These are phyloP conservation scores for Candida buenavistaensis DNA, from an alignment of 1,139 yeast species.

Conservation along the genomic window DNA sequence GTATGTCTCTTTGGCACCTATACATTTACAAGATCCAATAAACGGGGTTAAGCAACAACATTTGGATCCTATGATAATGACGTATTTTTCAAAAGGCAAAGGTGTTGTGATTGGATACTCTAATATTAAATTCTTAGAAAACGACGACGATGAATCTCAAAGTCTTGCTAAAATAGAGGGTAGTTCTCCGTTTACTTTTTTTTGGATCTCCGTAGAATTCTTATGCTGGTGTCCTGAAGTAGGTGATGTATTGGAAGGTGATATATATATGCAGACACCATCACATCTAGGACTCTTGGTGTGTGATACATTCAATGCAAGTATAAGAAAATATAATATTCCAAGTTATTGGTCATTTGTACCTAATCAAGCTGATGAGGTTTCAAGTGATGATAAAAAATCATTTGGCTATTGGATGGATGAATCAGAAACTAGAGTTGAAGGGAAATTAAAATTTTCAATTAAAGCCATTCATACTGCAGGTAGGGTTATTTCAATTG, in stretches of 20 bases:
- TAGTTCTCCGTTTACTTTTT: constrained; percentile 84
- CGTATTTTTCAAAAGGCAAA: constrained; percentile 65
- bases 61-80: constrained; percentile 85
- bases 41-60: constrained; percentile 86
- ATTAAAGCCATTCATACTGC: constrained; percentile 72
- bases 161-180: constrained; percentile 65
- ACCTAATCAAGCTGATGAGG: constrained; percentile 72
- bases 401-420: constrained; percentile 90
- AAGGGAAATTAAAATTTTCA: constrained; percentile 76
- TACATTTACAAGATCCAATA: constrained; percentile 63
- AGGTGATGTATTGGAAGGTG: constrained; percentile 85
- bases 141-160: constrained; percentile 26
- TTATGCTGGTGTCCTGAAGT: constrained; percentile 86
- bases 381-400: constrained; percentile 23
- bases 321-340: constrained; percentile 79
- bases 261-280: constrained; percentile 89
- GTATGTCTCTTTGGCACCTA: constrained; percentile 86
- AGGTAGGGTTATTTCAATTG: constrained; percentile 80
- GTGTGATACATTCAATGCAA: constrained; percentile 93
- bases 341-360: constrained; percentile 83
- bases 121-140: constrained; percentile 45
- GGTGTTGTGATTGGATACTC: constrained; percentile 86
- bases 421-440: constrained; percentile 67
- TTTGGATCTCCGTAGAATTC: constrained; percentile 85
- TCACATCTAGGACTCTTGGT: constrained; percentile 89